phyloP scores from a whole-genome alignment of 1,139 yeast genomes.

The Suhomyces coccinellae region DNA sequence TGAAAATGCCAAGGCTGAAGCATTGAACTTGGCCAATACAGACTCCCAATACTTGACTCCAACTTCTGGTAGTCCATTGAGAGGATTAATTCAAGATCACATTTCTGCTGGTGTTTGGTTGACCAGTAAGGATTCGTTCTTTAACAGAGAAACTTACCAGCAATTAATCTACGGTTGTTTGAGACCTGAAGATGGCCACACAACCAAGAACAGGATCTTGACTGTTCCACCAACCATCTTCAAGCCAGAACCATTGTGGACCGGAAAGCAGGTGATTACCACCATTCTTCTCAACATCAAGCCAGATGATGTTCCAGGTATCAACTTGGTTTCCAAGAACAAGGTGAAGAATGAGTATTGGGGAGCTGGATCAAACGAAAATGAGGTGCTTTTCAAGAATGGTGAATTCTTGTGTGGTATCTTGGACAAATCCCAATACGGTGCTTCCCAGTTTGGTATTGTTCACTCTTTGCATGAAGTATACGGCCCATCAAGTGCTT shows the following conservation, averaged over 20 bases:
- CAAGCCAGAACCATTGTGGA: conserved; percentile 92
- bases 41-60: conserved; percentile 98
- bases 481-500: conserved; percentile 89
- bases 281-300: conserved; percentile 86
- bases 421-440: conserved; percentile 96
- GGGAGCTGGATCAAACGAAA: conserved; percentile 83
- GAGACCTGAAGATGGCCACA: conserved; percentile 98
- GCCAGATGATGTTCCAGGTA: conserved; percentile 86
- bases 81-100: conserved; percentile 99
- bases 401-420: conserved; percentile 93
- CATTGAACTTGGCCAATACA: conserved; percentile 89
- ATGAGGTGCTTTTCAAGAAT: conserved; percentile 77
- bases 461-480: conserved; percentile 96
- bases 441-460: conserved; percentile 96
- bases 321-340: conserved; percentile 78
- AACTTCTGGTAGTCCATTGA: conserved; percentile 95
- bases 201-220: conserved; percentile 65
- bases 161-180: conserved; percentile 92
- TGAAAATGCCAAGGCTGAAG: conserved; percentile 97
- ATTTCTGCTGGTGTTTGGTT: conserved; percentile 99
- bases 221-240: conserved; percentile 88
- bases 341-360: conserved; percentile 94
- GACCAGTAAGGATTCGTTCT: conserved; percentile 87
- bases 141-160: conserved; percentile 88
- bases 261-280: conserved; percentile 96